Evolutionary conservation across 73 alveolate species (phyloP).

Genomic region (Paramecium primaurelia): DNA sequence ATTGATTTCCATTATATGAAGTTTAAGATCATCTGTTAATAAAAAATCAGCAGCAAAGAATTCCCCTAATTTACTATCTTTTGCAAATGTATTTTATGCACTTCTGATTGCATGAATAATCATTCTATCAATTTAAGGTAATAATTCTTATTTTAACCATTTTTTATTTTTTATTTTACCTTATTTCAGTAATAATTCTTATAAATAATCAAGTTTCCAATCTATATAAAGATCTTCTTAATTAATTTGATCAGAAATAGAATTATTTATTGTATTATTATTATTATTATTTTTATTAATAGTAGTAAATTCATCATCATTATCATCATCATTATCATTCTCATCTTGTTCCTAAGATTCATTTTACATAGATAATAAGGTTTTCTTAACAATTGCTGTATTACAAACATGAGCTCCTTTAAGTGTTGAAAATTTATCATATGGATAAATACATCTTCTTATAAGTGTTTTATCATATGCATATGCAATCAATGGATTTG

Average conservation of each 20-base stretch:
- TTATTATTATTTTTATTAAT: not conserved
- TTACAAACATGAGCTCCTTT: constrained; percentile 49
- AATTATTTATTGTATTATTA: not conserved
- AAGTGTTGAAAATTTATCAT: not conserved
- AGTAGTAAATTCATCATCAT: not conserved
- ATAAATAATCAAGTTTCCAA: constrained; percentile 24
- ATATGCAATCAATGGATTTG: constrained; percentile 42
- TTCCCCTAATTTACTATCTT: constrained; percentile 27
- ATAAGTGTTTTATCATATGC: constrained; percentile 45
- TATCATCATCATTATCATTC: not conserved
- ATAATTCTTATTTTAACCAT: constrained; percentile 36
- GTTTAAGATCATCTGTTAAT: constrained; percentile 21
- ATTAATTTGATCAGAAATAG: not conserved
- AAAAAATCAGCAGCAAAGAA: constrained; percentile 47
- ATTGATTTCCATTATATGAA: constrained; percentile 38
- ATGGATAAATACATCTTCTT: constrained; percentile 43
- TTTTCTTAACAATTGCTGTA: constrained; percentile 45
- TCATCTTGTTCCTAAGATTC: not conserved
- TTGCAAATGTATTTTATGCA: not conserved
- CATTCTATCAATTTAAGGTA: constrained; percentile 38
- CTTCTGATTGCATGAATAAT: constrained; percentile 28
- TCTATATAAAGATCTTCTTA: not conserved
- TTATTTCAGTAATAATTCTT: not conserved
- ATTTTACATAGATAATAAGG: not conserved
- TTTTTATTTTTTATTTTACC: constrained; percentile 13